Base-by-base conservation (phyloP, 192 early-diverging fungal genomes). In the Paraglomus brasilianum region DNA sequence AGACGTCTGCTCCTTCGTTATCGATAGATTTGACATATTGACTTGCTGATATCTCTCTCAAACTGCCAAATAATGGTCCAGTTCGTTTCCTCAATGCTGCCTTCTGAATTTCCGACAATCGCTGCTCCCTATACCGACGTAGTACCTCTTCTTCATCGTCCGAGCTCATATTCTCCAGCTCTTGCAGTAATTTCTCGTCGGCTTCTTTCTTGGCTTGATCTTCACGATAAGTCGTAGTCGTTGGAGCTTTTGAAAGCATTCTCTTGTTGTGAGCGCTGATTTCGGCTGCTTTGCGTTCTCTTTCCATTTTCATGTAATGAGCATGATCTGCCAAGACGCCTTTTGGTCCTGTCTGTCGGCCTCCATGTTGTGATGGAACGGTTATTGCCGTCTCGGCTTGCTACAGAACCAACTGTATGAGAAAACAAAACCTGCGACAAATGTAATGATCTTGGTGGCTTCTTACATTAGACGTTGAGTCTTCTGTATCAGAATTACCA, bases 251-350 rank as follows among this genome's bases (percentile, higher is more conserved):
- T 22, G 81, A 58, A 1, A 78, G 15, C 72, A 86, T 74, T 41
- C 75, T 71, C 0, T 77, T 75, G 57, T 86, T 84, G 52, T 81
- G 69, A 14, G 75, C 73, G 41, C 70, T 44, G 5, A 74, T 71
- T 1, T 61, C 44, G 5, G 75, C 70, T 1, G 62, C 22, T 5
- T 77, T 52, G n/a, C 65, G 65, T 66, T 75, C 75, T 14, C 65
- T 47, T 48, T 74, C 58, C 40, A 75, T 62, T 30, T 76, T 72
- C 9, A 79, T 63, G 55, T 86, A 77, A 61, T 80, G 77, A 17
- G 66, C 78, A 40, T 82, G 80, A 66, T 86, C 85, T 5, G 82
- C 80, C 22, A 81, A 73, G 1, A 86, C 82, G 47, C 82, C 85
- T 64, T 86, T 86, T 47, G 85, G 85, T 5, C 85, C 85, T 5